Evolutionary conservation across 2,329 filamentous ascomycete species (phyloP).

Genomic region (Gremmenia infestans): DNA sequence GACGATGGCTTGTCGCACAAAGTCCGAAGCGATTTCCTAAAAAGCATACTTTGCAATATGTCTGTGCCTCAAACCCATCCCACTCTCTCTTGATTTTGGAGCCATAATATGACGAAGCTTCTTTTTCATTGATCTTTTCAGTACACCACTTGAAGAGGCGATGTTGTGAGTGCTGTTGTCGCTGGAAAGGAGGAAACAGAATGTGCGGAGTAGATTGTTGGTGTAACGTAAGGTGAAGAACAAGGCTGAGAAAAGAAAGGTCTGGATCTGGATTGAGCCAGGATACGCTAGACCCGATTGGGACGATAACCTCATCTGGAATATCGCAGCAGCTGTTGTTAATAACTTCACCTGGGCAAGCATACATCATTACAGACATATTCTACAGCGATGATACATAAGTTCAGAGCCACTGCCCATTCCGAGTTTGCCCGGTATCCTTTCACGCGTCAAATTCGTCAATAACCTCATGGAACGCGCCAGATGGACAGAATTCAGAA

Average conservation of each 20-base stretch:
- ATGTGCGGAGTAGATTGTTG: not conserved
- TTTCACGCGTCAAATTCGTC: not conserved
- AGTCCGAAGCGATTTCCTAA: not conserved
- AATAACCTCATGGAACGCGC: constrained; percentile 3
- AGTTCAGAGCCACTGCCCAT: not conserved
- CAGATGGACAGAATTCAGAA: not conserved
- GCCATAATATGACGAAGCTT: not conserved
- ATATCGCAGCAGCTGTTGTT: too few species aligned
- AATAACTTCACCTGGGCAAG: too few species aligned
- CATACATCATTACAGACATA: not conserved
- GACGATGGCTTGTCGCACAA: not conserved
- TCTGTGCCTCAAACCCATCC: not conserved
- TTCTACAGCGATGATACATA: not conserved
- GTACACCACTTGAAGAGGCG: not conserved
- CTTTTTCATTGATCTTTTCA: not conserved
- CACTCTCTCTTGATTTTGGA: not conserved
- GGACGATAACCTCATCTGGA: not conserved
- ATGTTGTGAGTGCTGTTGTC: not conserved
- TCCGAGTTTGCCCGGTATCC: not conserved
- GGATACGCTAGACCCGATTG: not conserved
- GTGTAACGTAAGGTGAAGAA: not conserved
- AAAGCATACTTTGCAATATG: not conserved
- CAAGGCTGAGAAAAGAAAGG: not conserved
- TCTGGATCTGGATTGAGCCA: too few species aligned
- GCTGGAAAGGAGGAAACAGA: too few species aligned